Base-by-base conservation (phyloP, 202 grass and related monocot species). In the Schoenoplectus tabernaemontani region DNA sequence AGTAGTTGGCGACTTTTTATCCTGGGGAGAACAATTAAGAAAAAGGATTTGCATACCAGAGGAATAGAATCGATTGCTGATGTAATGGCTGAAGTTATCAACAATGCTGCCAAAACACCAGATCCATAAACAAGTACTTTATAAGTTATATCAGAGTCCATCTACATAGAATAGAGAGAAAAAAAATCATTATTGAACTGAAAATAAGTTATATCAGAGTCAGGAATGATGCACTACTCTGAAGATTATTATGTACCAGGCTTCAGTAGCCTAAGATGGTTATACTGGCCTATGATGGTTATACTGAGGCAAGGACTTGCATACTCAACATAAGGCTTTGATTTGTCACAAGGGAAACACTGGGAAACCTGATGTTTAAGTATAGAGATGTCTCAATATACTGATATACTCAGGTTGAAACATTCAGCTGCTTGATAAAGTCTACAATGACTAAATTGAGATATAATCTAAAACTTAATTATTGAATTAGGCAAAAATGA, bases 41-140 rank as follows among this genome's bases (percentile, higher is more conserved):
- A 77, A 60, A 5, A 36, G 42, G 17, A 81, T 37, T 32, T 50
- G 83, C 88, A 24, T 92, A 98, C 95, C 91, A 98, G 75, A 83
- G 95, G 95, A 82, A 98, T 47, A 3, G 88, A 90, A 85, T 98
- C 91, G 12, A 98, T 17, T 60, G 83, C 81, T 70, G 91, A 84
- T 77, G 93, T 51, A 82, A 98, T 38, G 19, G 83, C 84, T 54
- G 89, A 89, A 64, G 89, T 81, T 60, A 95, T 2, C 86, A 58
- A 86, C 26, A 95, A 59, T 85, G 77, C 63, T 36, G 88, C 13
- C 13, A 92, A 58, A 72, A 82, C 74, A 81, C 82, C 78, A 76
- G 85, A 39, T 53, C 88, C 95, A 30, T 85, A 90, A 43, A 92
- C 44, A 56, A 92, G 54, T 69, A 76, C 75, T 62, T 82, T 86